Evolutionary conservation across 2,329 filamentous ascomycete species (phyloP), one percentile per base, ranked within the genome.

Genomic region (Diaporthe helianthi): DNA sequence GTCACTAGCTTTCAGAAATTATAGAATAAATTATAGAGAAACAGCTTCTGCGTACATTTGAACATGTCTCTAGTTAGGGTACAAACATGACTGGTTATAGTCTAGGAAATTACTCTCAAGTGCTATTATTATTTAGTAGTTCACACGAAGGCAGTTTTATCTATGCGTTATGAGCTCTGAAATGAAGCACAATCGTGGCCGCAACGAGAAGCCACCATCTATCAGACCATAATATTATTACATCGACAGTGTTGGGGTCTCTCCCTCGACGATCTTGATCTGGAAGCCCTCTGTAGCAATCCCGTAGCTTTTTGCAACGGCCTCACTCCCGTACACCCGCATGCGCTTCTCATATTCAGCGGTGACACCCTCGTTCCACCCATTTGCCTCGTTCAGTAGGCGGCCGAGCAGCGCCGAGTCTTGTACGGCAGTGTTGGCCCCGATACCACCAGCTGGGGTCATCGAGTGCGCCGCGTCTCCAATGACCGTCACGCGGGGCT

Each of bases 281-380:
- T 82, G 82, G 74, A 87, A 87, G 19, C 76, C 74, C 1, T 69
- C 71, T 3, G 67, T 77, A 1, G 86, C 87, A 67, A 80, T 75
- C 0, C 77, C 79, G 72, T 89, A 90, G 68, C 88, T 90, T 53
- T 76, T 72, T 33, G 77, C 75, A 13, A 91, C 89, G 3, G 86
- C 86, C 74, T 84, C 82, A 73, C 85, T 87, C 0, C 74, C 87
- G 76, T 89, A 89, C 0, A 86, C 82, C 72, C 85, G 85, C 88
- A 91, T 91, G 73, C 86, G 83, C 76, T 82, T 84, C 73, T 91
- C 88, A 75, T 90, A 91, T 13, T 80, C 83, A 68, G 85, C 86
- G 9, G 81, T 84, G 4, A 87, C 79, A 4, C 87, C 82, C n/a
- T 85, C 82, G 65, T 80, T 80, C 55, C 84, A 86, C 0, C 87